Conservation (phyloP, 352 stramenopile species). For the Phytopythium montanum region DNA sequence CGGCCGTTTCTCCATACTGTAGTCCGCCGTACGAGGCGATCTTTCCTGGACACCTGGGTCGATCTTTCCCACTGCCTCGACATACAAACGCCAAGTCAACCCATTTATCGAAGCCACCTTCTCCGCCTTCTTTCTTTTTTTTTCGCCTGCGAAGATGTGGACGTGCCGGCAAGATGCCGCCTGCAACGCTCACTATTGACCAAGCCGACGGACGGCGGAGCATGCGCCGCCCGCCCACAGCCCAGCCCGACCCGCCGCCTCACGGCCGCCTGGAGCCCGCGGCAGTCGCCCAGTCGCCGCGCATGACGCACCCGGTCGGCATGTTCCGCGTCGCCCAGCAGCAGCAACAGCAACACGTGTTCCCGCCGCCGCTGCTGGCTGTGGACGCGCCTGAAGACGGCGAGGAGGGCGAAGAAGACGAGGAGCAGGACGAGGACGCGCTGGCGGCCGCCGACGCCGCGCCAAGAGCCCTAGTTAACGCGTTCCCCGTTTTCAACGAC, state of each 20-base stretch:
- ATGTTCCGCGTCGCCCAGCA: conserved; percentile 6
- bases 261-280: not conserved
- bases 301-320: conserved; percentile 3
- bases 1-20: too few species aligned
- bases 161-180: not conserved
- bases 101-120: not conserved
- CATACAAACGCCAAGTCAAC: not conserved
- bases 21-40: not conserved
- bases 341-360: not conserved
- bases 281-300: conserved; percentile 4
- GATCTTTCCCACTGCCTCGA: not conserved
- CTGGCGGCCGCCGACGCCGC: not conserved
- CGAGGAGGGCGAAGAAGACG: not conserved
- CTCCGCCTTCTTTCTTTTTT: not conserved
- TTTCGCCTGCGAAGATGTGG: not conserved
- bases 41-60: conserved; percentile 1
- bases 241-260: not conserved
- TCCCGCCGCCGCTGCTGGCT: not conserved
- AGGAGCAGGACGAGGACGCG: not conserved
- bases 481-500: not conserved
- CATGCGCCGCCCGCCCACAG: not conserved
- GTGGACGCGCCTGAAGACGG: not conserved
- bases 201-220: not conserved
- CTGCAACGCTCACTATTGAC: too few species aligned
- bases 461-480: not conserved